phyloP scores from a whole-genome alignment of 345 rosid species.

The Citropsis articulata region DNA sequence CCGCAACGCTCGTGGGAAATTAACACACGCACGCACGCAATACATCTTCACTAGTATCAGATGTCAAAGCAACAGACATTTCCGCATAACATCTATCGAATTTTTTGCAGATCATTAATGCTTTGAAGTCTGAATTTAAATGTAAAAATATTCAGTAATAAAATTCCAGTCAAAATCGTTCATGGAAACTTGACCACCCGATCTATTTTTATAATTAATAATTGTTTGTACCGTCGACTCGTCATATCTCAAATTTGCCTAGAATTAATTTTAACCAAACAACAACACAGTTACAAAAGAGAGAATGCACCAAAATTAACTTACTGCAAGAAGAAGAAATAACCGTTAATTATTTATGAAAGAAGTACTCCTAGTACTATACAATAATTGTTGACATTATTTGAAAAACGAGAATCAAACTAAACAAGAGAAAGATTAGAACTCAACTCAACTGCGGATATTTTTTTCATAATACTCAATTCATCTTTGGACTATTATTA shows the following conservation, averaged over 20 bases:
- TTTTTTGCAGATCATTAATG: conserved; percentile 1
- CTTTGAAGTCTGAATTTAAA: not conserved
- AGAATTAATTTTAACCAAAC: too few relatives aligned
- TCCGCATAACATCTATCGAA: conserved; percentile 8
- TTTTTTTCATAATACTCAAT: not conserved
- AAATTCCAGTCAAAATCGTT: not conserved
- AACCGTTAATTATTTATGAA: not conserved
- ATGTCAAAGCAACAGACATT: conserved; percentile 35
- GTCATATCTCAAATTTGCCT: not conserved
- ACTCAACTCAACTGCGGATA: not conserved
- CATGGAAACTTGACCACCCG: not conserved
- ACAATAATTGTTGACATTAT: not conserved
- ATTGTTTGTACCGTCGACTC: too few relatives aligned
- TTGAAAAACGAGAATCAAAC: not conserved
- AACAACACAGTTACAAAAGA: not conserved
- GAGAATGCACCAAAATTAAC: not conserved
- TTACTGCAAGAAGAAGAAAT: too few relatives aligned
- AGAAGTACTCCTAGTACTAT: too few relatives aligned
- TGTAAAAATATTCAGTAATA: not conserved
- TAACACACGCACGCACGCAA: not conserved
- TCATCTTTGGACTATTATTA: not conserved
- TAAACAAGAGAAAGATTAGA: not conserved
- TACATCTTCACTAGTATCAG: not conserved
- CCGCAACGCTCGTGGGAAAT: conserved; percentile 3
- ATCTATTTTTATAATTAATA: not conserved